Evolutionary conservation across 768 basidiomycete genomes (phyloP).

Genomic region (Tricholoma sp.): DNA sequence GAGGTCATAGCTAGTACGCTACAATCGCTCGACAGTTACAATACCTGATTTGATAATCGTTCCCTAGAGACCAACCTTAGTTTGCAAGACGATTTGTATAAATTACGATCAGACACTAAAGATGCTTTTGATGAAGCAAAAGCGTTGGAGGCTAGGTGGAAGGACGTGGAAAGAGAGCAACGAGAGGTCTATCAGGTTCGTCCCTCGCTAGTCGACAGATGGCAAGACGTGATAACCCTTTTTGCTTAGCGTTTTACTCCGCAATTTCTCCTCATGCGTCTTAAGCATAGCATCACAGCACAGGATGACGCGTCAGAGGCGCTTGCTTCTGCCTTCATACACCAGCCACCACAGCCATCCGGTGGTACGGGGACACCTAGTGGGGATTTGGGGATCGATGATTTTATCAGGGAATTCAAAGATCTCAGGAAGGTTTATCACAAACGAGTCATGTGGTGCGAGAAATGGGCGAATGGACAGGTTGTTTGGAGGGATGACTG

Average conservation of each 20-base stretch:
- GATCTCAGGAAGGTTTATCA: slow-evolving; percentile 88
- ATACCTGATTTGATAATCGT: slow-evolving; percentile 2
- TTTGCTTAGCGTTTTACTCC: slow-evolving; percentile 72
- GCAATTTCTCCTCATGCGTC: slow-evolving; percentile 83
- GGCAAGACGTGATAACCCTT: neutral
- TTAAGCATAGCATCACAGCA: slow-evolving; percentile 82
- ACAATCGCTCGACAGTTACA: neutral
- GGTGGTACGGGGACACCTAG: slow-evolving; percentile 27
- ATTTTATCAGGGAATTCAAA: slow-evolving; percentile 85
- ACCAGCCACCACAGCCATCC: slow-evolving; percentile 39
- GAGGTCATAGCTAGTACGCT: slow-evolving; percentile 79
- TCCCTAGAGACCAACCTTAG: slow-evolving; percentile 66
- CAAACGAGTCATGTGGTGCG: slow-evolving; percentile 87
- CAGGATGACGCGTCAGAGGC: slow-evolving; percentile 90
- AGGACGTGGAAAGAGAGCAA: slow-evolving; percentile 85
- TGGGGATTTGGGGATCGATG: slow-evolving; percentile 63
- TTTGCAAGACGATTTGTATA: slow-evolving; percentile 71
- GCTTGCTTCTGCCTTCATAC: slow-evolving; percentile 78
- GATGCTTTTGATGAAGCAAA: slow-evolving; percentile 87
- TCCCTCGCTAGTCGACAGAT: neutral
- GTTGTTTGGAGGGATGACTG: slow-evolving; percentile 80
- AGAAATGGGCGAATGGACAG: slow-evolving; percentile 80
- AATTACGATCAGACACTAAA: slow-evolving; percentile 76
- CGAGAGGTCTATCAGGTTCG: slow-evolving; percentile 81
- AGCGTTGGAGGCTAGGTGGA: slow-evolving; percentile 75